Percentiles rank a stretch among this genome's conserved stretches.
Evolutionary conservation across 495 filamentous ascomycete species (phyloP).

Genomic region (Trichoderma reesei): DNA sequence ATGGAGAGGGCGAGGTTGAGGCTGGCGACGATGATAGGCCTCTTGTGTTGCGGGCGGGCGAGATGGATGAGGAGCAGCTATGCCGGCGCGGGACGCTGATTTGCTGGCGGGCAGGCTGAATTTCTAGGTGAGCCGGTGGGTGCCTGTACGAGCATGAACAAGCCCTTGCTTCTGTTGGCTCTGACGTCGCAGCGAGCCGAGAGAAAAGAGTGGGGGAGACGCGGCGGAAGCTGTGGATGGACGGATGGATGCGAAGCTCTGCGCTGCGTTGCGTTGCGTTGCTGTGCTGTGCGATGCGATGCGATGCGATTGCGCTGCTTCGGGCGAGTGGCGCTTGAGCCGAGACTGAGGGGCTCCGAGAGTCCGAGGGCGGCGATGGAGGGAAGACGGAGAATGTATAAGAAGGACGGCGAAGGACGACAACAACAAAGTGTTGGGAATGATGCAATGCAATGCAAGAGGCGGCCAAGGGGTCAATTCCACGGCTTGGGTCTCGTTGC

Average conservation of each 20-base stretch:
- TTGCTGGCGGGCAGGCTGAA: slow-evolving; percentile 25
- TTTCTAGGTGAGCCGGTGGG: slow-evolving; percentile 15
- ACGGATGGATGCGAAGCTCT: background rate
- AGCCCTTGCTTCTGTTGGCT: background rate
- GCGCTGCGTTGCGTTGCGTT: background rate
- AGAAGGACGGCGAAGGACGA: background rate
- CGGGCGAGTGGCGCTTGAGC: background rate
- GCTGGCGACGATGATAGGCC: slow-evolving; percentile 38
- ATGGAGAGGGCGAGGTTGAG: slow-evolving; percentile 28
- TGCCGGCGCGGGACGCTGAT: slow-evolving; percentile 30
- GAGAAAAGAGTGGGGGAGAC: background rate
- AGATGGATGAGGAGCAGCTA: slow-evolving; percentile 22
- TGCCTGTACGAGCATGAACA: background rate
- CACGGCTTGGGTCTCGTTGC: too few relatives aligned
- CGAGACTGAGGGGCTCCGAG: slow-evolving; percentile 4
- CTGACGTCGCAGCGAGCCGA: slow-evolving; percentile 8
- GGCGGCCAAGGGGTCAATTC: too few relatives aligned
- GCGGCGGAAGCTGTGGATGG: background rate
- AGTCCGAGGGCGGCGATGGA: background rate
- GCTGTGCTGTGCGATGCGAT: background rate
- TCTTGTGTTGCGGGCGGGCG: slow-evolving; percentile 27
- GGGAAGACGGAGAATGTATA: background rate
- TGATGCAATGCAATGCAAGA: too few relatives aligned
- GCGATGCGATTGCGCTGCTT: background rate
- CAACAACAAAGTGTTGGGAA: background rate